Evolutionary conservation across 441 rosid genomes (phyloP), one percentile per base, ranked within the genome.

Genomic region (Theobroma grandiflorum): DNA sequence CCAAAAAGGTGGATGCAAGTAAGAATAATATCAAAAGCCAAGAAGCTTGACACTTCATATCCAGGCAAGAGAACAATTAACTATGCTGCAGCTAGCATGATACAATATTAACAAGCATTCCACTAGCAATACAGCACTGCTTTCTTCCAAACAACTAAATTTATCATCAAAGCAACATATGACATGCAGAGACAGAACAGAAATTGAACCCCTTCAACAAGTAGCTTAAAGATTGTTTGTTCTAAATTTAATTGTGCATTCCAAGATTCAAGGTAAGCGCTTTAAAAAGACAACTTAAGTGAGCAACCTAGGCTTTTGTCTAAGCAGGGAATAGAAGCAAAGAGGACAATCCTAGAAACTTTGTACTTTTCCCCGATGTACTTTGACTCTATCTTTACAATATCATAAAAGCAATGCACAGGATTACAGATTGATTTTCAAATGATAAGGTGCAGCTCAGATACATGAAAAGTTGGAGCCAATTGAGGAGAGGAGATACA

Each of bases 381-480:
- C 2, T 45, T 69, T 47, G 9, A 69, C 38, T 6, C 14, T 69
- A 69, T 35, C 26, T 69, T 2, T n/a, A 47, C 22, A 45, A 69
- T 55, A 47, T 47, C 42, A 49, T 70, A 55, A 22, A 2, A 57
- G 18, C 65, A 73, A n/a, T 37, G 64, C 65, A 57, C 6, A 73
- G 20, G 57, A 73, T 38, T 55, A 22, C 12, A 26, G 10, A 0
- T 47, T 70, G 58, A 72, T 33, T 49, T 70, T 78, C 75, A 50
- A 9, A 75, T 64, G 16, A 42, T 61, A 66, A 47, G 12, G 33
- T 42, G 38, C 81, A 83, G 78, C 77, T 62, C 72, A 22, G 7
- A 81, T 35, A 67, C 35, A 82, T 45, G 37, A 26, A 69, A 47
- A 47, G 6, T 62, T 50, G 40, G 47, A 80, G 58, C 76, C 64